These are phyloP conservation scores for Macrophomina tecta DNA, from an alignment of 2,329 filamentous ascomycete genomes.

Conservation along the genomic window DNA sequence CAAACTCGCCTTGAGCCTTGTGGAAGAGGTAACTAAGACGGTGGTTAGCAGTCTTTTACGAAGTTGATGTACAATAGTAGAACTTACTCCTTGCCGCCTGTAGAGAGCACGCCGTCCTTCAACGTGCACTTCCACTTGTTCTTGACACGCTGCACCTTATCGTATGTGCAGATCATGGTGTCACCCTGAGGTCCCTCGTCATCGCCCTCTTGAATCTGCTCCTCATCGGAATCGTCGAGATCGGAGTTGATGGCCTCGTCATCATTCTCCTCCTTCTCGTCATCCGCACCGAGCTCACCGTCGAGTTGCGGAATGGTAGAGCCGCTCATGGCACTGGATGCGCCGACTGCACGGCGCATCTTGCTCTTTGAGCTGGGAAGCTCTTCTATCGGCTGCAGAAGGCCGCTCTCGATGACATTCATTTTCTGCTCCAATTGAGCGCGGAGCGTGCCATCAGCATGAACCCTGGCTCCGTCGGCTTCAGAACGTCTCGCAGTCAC, in stretches of 20 bases:
- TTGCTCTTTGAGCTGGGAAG: conserved; percentile 58
- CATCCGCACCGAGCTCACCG: conserved; percentile 58
- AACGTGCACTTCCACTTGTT: conserved; percentile 97
- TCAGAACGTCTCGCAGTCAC: conserved; percentile 63
- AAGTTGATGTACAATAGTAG: neutral
- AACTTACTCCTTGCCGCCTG: conserved; percentile 85
- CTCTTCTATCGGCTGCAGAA: conserved; percentile 75
- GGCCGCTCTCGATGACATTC: conserved; percentile 73
- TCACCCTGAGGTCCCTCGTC: conserved; percentile 83
- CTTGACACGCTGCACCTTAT: conserved; percentile 98
- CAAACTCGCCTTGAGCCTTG: conserved; percentile 96
- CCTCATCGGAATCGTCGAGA: conserved; percentile 91
- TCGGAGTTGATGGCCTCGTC: conserved; percentile 99
- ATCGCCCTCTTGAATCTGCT: conserved; percentile 79
- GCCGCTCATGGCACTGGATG: conserved; percentile 30
- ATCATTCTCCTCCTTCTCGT: conserved; percentile 66
- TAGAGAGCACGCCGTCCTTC: conserved; percentile 93
- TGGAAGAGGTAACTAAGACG: conserved; percentile 82
- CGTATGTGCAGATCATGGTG: conserved; percentile 98
- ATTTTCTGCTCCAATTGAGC: conserved; percentile 69
- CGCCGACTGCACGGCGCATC: conserved; percentile 40
- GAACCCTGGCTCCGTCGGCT: conserved; percentile 55
- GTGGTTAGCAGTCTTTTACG: conserved; percentile 16
- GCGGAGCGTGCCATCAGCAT: conserved; percentile 73
- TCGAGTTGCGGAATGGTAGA: conserved; percentile 53